Evolutionary conservation across 2,329 filamentous ascomycete genomes (phyloP).

Genomic region (Apiospora marii): DNA sequence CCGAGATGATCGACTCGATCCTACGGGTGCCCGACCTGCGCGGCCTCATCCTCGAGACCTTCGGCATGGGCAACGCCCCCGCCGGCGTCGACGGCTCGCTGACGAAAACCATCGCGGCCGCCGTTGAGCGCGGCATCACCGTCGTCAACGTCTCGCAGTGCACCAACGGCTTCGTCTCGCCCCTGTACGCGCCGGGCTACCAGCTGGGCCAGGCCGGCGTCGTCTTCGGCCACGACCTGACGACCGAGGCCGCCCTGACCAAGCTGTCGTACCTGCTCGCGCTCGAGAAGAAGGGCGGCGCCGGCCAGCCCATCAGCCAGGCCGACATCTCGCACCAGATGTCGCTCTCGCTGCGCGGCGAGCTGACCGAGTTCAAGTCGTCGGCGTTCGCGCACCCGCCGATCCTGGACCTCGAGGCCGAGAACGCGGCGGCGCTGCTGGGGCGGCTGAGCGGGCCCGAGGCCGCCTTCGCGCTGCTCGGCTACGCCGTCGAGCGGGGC

Average conservation of each 20-base stretch:
- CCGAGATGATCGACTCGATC: constrained; percentile 91
- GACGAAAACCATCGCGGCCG: constrained; percentile 78
- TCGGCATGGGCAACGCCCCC: constrained; percentile 91
- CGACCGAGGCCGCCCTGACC: constrained; percentile 87
- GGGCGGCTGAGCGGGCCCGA: constrained; percentile 62
- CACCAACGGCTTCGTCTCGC: constrained; percentile 77
- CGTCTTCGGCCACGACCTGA: constrained; percentile 88
- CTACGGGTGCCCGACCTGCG: constrained; percentile 77
- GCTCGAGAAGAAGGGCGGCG: constrained; percentile 50
- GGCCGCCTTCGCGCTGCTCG: constrained; percentile 76
- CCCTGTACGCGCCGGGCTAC: constrained; percentile 80
- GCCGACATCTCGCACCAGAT: constrained; percentile 75
- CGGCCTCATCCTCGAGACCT: constrained; percentile 88
- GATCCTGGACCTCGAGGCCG: constrained; percentile 51
- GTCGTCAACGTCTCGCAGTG: constrained; percentile 95
- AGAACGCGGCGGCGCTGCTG: constrained; percentile 45
- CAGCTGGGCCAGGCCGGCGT: constrained; percentile 84
- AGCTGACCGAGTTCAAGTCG: constrained; percentile 79
- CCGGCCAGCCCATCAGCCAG: constrained; percentile 53
- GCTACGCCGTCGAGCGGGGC: constrained; percentile 80
- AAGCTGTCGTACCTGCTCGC: constrained; percentile 89
- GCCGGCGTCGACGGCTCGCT: constrained; percentile 81
- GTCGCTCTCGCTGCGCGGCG: constrained; percentile 79
- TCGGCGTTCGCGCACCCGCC: constrained; percentile 81
- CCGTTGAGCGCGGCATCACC: constrained; percentile 81